Base-by-base conservation (phyloP, 441 rosid species). In the Gossypium laxum region DNA sequence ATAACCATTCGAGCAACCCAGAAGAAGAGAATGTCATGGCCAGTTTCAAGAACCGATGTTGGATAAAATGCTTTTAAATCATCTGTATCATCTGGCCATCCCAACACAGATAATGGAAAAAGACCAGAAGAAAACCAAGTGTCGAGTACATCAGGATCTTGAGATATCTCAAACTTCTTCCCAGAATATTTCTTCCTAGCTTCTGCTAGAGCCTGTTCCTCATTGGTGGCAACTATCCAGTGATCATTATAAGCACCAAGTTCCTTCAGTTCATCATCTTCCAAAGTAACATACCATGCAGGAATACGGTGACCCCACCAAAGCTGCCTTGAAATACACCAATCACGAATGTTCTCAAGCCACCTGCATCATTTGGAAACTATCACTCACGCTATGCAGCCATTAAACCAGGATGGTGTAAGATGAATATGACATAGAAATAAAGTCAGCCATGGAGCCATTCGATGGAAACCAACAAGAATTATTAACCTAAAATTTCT, bases 1-100 rank as follows among this genome's bases (percentile, higher is more conserved):
- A 93, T 90, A 73, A 91, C 97, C 98, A 91, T 91, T 54, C 97
- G 88, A 73, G 95, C 97, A 82, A 91, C 98, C 97, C 98, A 93
- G 73, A 93, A 93, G 74, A 93, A 93, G 64, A 91, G 79, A 76
- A 93, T 90, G 80, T 91, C 98, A 75, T 93, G 97, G 55, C 97
- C 96, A 70, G 97, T 93, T 83, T 93, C 97, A 69, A 91, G 89
- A 26, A 93, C 87, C 17, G 96, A 90, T 63, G 97, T 91, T 14
- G 98, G 98, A 77, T 93, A 90, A 81, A 93, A 93, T 52, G 84
- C 79, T 82, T 82, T 88, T 67, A 91, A 69, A 82, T 93, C 98
- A 17, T 82, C 89, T 2, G 97, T 91, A 60, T 90, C 84, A 72
- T 93, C 93, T 17, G 97, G 96, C 98, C 96, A 93, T 70, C 96